Conservation (phyloP, 2,329 filamentous ascomycete genomes). For the Anthostomella pinea region DNA sequence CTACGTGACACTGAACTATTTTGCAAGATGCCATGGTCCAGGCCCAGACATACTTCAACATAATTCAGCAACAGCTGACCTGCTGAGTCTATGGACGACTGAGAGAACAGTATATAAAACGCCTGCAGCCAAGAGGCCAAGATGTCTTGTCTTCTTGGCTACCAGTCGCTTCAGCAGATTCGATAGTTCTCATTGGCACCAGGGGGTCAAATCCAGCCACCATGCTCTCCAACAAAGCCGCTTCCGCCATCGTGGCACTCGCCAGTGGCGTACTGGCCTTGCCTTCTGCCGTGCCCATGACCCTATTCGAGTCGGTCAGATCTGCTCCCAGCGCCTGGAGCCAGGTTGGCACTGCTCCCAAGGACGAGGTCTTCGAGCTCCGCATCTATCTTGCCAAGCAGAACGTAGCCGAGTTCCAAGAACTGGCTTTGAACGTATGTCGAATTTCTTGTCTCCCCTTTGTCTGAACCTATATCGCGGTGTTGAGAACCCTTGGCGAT, state of each 20-base stretch:
- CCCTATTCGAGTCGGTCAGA: slow-evolving; percentile 5
- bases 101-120: slow-evolving; percentile 4
- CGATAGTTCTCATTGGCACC: not conserved
- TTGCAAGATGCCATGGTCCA: too few species aligned
- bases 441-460: too few species aligned
- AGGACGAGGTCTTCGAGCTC: slow-evolving; percentile 6
- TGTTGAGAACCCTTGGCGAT: too few species aligned
- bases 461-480: too few species aligned
- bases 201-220: not conserved
- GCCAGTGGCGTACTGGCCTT: slow-evolving; percentile 4
- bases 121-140: not conserved
- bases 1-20: too few species aligned
- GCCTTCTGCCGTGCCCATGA: slow-evolving; percentile 3
- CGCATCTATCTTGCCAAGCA: slow-evolving; percentile 9
- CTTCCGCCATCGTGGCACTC: slow-evolving; percentile 6
- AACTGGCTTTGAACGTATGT: slow-evolving; percentile 9
- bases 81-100: too few species aligned
- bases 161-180: too few species aligned
- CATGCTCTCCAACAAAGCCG: slow-evolving; percentile 1
- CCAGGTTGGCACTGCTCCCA: slow-evolving; percentile 4
- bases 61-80: too few species aligned
- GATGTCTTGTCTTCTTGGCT: slow-evolving; percentile 1
- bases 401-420: slow-evolving; percentile 9
- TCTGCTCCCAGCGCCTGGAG: slow-evolving; percentile 6
- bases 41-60: too few species aligned